Percentiles rank a stretch among this genome's conserved stretches.
These are phyloP conservation scores for Aspergillus nanangensis DNA, from an alignment of 495 filamentous ascomycete genomes.

Conservation along the genomic window DNA sequence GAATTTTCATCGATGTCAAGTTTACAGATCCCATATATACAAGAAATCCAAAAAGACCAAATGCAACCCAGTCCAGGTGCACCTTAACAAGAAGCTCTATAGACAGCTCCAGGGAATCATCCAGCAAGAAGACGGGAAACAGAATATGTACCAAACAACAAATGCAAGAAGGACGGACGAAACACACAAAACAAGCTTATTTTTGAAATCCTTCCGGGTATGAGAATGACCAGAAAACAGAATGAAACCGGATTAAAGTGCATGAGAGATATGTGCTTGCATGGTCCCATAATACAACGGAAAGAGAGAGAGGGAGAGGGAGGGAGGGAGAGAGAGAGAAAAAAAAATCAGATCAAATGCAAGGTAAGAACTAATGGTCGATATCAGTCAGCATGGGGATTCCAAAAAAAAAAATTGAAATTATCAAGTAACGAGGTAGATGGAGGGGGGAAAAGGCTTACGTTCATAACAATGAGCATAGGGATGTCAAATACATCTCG, in stretches of 20 bases:
- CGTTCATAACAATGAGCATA: constrained; percentile 96
- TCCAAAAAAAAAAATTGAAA: too few species aligned
- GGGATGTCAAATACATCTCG: constrained; percentile 97
- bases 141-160: constrained; percentile 1
- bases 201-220: constrained; percentile 13
- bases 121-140: neutral
- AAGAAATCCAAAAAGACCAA: neutral
- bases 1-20: neutral
- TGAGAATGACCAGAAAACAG: constrained; percentile 4
- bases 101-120: constrained; percentile 15
- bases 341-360: constrained; percentile 32
- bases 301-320: too few species aligned
- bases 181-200: neutral
- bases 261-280: neutral
- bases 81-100: constrained; percentile 4
- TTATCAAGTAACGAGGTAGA: neutral
- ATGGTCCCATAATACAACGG: constrained; percentile 8
- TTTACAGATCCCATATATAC: neutral
- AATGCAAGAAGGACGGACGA: neutral
- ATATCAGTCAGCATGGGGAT: neutral
- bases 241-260: constrained; percentile 8
- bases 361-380: constrained; percentile 38
- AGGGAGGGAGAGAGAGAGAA: too few species aligned
- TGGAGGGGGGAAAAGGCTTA: constrained; percentile 51
- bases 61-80: neutral